Evolutionary conservation across 306 rosid genomes (phyloP).

Genomic region (Cyclanthera cordifolia): DNA sequence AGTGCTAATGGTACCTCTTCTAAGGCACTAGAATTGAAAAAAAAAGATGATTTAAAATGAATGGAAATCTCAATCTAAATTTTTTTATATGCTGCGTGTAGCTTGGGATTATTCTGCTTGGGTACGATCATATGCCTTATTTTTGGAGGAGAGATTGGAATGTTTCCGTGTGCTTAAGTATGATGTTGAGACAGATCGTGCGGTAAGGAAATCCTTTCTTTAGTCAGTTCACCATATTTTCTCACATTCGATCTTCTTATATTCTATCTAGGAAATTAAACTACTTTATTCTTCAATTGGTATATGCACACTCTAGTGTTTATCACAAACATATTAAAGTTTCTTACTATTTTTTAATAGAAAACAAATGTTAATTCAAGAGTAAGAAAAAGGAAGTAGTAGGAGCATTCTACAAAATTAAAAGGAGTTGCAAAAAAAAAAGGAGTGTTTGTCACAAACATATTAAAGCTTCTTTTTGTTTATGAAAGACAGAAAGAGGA

Average conservation of each 20-base stretch:
- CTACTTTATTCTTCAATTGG: not conserved
- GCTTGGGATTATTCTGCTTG: constrained; percentile 98
- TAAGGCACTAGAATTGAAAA: not conserved
- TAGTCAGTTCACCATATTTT: not conserved
- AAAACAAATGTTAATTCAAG: not conserved
- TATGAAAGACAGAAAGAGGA: not conserved
- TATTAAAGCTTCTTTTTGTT: too few species aligned
- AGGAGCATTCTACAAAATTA: not conserved
- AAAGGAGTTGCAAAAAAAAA: not conserved
- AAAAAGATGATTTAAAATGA: not conserved
- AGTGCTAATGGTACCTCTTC: constrained; percentile 71
- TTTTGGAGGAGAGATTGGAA: constrained; percentile 97
- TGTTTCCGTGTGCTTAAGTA: constrained; percentile 91
- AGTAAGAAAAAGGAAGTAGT: not conserved
- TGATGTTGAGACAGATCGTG: constrained; percentile 80
- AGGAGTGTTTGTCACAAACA: too few species aligned
- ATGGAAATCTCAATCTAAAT: not conserved
- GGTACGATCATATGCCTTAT: constrained; percentile 93
- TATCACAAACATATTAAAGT: not conserved
- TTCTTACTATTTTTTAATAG: not conserved
- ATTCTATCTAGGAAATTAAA: not conserved
- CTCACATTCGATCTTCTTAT: not conserved
- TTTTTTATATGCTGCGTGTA: constrained; percentile 27
- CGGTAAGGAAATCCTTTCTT: constrained; percentile 43
- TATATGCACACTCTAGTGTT: not conserved